Percentiles rank a stretch among this genome's conserved stretches.
Conservation (phyloP, 1,284 basidiomycete genomes). For the Malassezia obtusa region DNA sequence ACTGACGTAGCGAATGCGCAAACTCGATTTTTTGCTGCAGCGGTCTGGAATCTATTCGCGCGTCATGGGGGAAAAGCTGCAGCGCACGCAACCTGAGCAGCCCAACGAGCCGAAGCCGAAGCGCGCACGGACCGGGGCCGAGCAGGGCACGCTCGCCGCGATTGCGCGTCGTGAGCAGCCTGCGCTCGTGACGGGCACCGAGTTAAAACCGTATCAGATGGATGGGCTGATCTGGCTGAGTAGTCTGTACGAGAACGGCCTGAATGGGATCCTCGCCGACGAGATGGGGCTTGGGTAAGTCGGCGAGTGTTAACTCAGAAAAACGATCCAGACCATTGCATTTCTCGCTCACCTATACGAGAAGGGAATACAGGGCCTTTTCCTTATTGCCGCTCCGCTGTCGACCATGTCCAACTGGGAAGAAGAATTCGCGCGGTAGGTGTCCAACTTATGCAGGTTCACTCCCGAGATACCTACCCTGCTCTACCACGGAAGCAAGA, state of each 20-base stretch:
- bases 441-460: conserved; percentile 55
- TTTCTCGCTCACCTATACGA: conserved; percentile 81
- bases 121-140: conserved; percentile 3
- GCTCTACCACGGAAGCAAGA: conserved; percentile 77
- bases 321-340: conserved; percentile 87
- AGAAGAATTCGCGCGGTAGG: conserved; percentile 74
- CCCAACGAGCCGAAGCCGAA: neutral
- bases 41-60: conserved; percentile 38
- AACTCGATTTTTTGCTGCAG: conserved; percentile 39
- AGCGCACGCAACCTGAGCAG: neutral
- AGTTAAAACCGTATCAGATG: conserved; percentile 78
- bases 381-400: conserved; percentile 80
- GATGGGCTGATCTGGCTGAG: conserved; percentile 96
- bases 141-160: neutral
- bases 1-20: conserved; percentile 22
- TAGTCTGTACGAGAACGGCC: conserved; percentile 79
- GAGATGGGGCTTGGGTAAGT: conserved; percentile 72
- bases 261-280: conserved; percentile 80
- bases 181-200: conserved; percentile 69
- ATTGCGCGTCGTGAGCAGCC: conserved; percentile 55
- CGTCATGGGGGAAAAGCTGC: conserved; percentile 46
- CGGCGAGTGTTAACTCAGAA: conserved; percentile 4
- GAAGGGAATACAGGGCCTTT: conserved; percentile 64
- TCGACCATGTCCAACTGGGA: conserved; percentile 88
- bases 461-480: conserved; percentile 60